Evolutionary conservation across 805 yeast species (phyloP), one percentile per base, ranked within the genome.

Genomic region (Yamadazyma philogaea): DNA sequence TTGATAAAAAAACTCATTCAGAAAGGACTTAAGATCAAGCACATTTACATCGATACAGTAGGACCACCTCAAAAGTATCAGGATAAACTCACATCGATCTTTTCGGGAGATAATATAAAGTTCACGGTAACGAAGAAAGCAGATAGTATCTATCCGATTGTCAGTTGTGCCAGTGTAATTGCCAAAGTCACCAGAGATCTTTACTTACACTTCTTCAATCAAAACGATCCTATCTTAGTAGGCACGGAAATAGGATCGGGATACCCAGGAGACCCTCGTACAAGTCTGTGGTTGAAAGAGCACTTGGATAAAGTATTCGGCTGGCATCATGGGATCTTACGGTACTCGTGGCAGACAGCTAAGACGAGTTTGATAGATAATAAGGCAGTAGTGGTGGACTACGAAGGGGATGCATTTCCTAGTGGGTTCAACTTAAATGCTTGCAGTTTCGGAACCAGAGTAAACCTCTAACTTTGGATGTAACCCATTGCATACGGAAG

Each of bases 291-390:
- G 96, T 66, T 93, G 31, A 72, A 76, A 30, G 51, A 61, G 0
- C 68, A 73, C 18, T 78, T 86, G 21, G 87, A 87, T 57, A 75
- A 75, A 11, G 68, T 91, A 11, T 87, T 87, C 63, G 98, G 98
- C 0, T 93, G 98, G 98, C 74, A 79, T 40, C 65, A 53, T 39
- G 75, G 85, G 7, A 78, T 83, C 35, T 73, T 84, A 7, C 66
- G 99, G 39, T 93, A 83, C 55, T 87, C 95, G 30, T 93, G 99
- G 99, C 93, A 87, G 53, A 93, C 99, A 0, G 80, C 96, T 1
- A 80, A 78, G 50, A 95, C 87, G 47, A 70, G 86, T 28, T 61
- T 91, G 30, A 72, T 70, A 10, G 76, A 72, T 31, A 67, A 72
- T 34, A 74, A 74, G 0, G 80, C 78, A 3, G 64, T 74, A 0